These are phyloP conservation scores for Trichoderma simmonsii DNA, from an alignment of 2,329 filamentous ascomycete species.

Conservation along the genomic window DNA sequence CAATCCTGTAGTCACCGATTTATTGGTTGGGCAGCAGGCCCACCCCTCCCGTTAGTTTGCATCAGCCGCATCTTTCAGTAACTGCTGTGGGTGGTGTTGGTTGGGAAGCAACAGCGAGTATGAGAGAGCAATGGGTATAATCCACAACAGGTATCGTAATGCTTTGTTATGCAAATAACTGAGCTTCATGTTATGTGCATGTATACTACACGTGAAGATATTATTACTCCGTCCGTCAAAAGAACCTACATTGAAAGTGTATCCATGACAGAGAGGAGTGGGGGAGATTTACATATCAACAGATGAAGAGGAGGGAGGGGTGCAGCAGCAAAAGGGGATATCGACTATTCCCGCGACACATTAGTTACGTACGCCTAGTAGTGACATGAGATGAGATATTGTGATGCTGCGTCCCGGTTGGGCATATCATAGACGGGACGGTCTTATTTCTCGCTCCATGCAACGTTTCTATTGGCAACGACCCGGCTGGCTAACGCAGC, in stretches of 20 bases:
- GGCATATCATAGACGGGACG: neutral
- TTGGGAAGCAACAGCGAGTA: neutral
- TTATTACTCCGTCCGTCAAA: neutral
- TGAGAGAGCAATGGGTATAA: neutral
- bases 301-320: neutral
- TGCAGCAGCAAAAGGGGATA: neutral
- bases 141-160: neutral
- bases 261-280: neutral
- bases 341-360: neutral
- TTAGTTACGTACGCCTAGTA: neutral
- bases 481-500: neutral
- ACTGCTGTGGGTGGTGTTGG: neutral
- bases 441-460: neutral
- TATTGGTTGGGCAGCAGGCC: neutral
- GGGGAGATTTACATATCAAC: neutral
- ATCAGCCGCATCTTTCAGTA: neutral
- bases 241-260: neutral
- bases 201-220: neutral
- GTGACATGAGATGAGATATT: neutral
- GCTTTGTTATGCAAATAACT: neutral
- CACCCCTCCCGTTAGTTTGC: neutral
- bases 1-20: neutral
- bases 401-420: neutral
- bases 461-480: neutral
- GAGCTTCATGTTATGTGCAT: neutral